Percentiles rank a stretch among this genome's conserved stretches.
phyloP scores from a whole-genome alignment of 2,329 filamentous ascomycete species.

The Sporothrix dimorphospora region DNA sequence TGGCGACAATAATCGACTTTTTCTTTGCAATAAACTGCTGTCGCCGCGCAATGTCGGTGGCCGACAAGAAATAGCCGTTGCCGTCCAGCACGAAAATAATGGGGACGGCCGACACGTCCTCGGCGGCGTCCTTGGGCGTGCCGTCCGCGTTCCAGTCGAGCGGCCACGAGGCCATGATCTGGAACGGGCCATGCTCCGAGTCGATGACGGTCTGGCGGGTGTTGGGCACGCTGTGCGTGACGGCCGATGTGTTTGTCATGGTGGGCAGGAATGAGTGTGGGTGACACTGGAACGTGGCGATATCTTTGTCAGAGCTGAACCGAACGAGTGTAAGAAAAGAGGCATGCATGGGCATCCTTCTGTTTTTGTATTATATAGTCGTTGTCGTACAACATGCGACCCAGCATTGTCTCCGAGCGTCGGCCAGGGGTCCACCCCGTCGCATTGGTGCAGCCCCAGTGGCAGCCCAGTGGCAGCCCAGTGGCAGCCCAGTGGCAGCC shows the following conservation, averaged over 20 bases:
- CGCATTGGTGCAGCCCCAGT: not conserved
- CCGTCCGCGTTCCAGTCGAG: conserved; percentile 26
- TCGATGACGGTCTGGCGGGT: conserved; percentile 27
- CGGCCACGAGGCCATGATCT: conserved; percentile 29
- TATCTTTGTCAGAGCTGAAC: too few species aligned
- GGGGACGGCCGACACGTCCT: conserved; percentile 18
- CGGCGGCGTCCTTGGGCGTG: not conserved
- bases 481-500: not conserved
- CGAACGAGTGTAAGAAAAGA: not conserved
- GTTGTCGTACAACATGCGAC: not conserved
- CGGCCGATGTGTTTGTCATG: not conserved
- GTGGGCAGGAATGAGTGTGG: not conserved
- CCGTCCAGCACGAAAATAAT: conserved; percentile 28
- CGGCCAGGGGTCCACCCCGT: not conserved
- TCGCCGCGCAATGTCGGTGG: conserved; percentile 30
- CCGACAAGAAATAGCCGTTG: conserved; percentile 30
- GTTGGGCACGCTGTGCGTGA: conserved; percentile 25
- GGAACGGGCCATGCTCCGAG: conserved; percentile 23
- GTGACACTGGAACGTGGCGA: not conserved
- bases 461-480: not conserved
- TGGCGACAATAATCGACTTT: conserved; percentile 28
- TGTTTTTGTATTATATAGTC: not conserved
- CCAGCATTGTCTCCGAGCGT: conserved; percentile 12
- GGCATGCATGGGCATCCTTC: not conserved
- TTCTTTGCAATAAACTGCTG: conserved; percentile 20